These are phyloP conservation scores for Copromyces sp. DNA, from an alignment of 495 filamentous ascomycete species.

Conservation along the genomic window DNA sequence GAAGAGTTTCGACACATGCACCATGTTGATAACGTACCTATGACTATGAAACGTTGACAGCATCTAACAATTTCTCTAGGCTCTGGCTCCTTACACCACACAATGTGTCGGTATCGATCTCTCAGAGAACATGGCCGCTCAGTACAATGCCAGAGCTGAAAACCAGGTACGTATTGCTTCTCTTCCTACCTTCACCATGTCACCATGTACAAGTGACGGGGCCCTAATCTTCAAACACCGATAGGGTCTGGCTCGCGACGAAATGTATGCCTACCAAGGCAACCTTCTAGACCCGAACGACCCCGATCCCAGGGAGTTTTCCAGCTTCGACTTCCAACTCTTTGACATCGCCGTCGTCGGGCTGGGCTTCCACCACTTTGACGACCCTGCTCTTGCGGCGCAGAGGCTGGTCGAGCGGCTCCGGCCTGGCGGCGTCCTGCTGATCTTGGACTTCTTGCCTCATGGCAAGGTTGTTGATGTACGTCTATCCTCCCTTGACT, in stretches of 20 bases:
- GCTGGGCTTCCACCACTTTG: slow-evolving; percentile 65
- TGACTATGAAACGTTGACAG: background rate
- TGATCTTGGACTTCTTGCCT: slow-evolving; percentile 56
- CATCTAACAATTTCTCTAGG: slow-evolving; percentile 20
- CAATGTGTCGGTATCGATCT: slow-evolving; percentile 56
- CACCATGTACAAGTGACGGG: too few relatives aligned
- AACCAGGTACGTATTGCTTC: slow-evolving; percentile 26
- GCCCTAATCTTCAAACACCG: background rate
- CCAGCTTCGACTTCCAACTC: slow-evolving; percentile 38
- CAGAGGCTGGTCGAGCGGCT: slow-evolving; percentile 48
- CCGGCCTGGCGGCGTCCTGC: slow-evolving; percentile 49
- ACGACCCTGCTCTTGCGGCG: slow-evolving; percentile 46
- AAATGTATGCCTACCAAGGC: slow-evolving; percentile 48
- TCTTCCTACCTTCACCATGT: background rate
- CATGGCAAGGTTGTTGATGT: slow-evolving; percentile 26
- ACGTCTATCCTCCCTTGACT: background rate
- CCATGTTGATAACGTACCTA: background rate
- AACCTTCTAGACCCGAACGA: slow-evolving; percentile 41
- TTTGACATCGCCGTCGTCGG: slow-evolving; percentile 59
- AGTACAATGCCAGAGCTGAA: slow-evolving; percentile 42
- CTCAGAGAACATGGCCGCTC: slow-evolving; percentile 53
- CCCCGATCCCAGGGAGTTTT: slow-evolving; percentile 28
- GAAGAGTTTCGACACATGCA: background rate
- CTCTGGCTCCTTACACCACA: slow-evolving; percentile 50
- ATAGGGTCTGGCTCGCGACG: slow-evolving; percentile 35